These are phyloP conservation scores for Malus domestica DNA, from an alignment of 306 rosid genomes.

Conservation along the genomic window ASM211411v1 NC_041805.1:9638001-9638500, in stretches of 20 bases:
- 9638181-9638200: conserved; percentile 19
- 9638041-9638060: conserved; percentile 15
- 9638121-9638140: conserved; percentile 7
- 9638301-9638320: neutral
- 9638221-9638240: conserved; percentile 25
- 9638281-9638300: neutral
- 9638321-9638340: neutral
- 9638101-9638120: conserved; percentile 27
- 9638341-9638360: conserved; percentile 27
- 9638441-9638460: no score
- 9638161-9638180: conserved; percentile 25
- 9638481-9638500: no score
- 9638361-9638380: conserved; percentile 15
- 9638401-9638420: no score
- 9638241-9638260: conserved; percentile 70
- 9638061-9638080: conserved; percentile 21
- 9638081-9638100: conserved; percentile 38
- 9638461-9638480: no score
- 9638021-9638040: conserved; percentile 3
- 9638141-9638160: neutral
- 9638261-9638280: conserved; percentile 22
- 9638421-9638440: no score
- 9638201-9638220: conserved; percentile 25
- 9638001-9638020: conserved; percentile 56
- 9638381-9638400: neutral